Evolutionary conservation across 2,329 filamentous ascomycete species (phyloP), one percentile per base, ranked within the genome.

Genomic region (Sarocladiaceae sp.): DNA sequence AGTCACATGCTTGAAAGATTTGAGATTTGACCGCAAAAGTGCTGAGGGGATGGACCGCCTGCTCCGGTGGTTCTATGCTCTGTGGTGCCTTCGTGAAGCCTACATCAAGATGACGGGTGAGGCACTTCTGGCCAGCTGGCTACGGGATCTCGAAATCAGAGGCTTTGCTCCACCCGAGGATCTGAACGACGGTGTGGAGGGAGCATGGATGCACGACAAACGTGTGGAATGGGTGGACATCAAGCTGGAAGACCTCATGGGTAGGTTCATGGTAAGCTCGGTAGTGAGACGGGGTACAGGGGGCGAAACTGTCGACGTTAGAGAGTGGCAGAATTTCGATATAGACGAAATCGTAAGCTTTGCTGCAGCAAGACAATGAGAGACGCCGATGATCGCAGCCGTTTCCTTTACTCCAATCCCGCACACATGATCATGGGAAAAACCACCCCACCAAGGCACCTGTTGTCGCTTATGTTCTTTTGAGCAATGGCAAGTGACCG

Each of bases 41-140:
- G 42, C 40, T 23, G 44, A 55, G 26, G 47, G 47, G 4, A 54
- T 52, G 17, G 84, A 87, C 54, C 76, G 71, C 20, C 84, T 84
- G 62, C 71, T 92, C 25, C 76, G 86, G 4, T 76, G 79, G 51
- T 93, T 93, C 64, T 93, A 91, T 64, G 79, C 86, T 1, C 80
- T 87, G 54, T 93, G 88, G 85, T 89, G 86, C 65, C 77, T 90
- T 65, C 84, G 89, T 59, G 88, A 93, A 70, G 84, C 87, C 1
- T 92, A 89, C 64, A 84, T 92, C 67, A 93, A 92, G 78, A 83
- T 93, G 71, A 88, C 87, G 26, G 88, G 88, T 23, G 87, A 92
- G 60, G 88, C 87, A 1, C 73, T 93, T 53, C 73, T 91, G 8
- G 88, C 88, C 0, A 73, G 75, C 3, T 93, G 88, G 88, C 73